phyloP scores from a whole-genome alignment of 2,329 filamentous ascomycete genomes.

The Neophaeococcomyces mojaviensis region DNA sequence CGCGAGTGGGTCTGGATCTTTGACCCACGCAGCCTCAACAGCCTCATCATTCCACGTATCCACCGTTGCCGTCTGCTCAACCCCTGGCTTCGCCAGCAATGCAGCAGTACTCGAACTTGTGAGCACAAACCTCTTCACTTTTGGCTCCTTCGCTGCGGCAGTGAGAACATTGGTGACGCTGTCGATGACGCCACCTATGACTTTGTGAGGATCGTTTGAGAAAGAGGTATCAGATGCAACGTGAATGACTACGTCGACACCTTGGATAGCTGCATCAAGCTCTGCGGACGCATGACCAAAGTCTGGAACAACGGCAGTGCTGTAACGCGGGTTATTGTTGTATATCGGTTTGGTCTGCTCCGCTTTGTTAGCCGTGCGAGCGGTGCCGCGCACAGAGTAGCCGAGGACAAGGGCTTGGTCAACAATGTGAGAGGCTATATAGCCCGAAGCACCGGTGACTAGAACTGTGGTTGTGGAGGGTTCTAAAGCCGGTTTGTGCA shows the following conservation, averaged over 20 bases:
- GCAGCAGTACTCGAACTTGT: conserved; percentile 3
- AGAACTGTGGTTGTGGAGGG: conserved; percentile 26
- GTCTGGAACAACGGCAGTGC: conserved; percentile 30
- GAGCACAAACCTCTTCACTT: conserved; percentile 25
- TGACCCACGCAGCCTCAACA: conserved; percentile 28
- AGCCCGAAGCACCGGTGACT: conserved; percentile 43
- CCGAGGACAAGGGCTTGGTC: conserved; percentile 31
- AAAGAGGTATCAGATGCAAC: conserved; percentile 25
- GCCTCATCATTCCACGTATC: conserved; percentile 32
- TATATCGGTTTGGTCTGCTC: conserved; percentile 22
- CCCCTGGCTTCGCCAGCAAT: conserved; percentile 17
- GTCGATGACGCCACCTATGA: conserved; percentile 26
- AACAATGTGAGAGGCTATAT: conserved; percentile 37
- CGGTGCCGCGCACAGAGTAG: conserved; percentile 41
- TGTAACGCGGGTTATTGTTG: conserved; percentile 28
- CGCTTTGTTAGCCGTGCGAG: conserved; percentile 30
- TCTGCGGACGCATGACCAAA: conserved; percentile 24
- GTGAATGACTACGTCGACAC: conserved; percentile 23
- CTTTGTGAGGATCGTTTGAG: conserved; percentile 28
- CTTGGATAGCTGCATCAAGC: conserved; percentile 24
- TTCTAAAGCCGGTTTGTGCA: not conserved
- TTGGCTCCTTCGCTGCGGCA: conserved; percentile 9
- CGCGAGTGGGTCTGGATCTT: conserved; percentile 26
- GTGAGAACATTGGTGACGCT: conserved; percentile 4
- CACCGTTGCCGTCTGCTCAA: conserved; percentile 33